These are phyloP conservation scores for Punica granatum DNA, from an alignment of 345 rosid species.

Conservation along the genomic window DNA sequence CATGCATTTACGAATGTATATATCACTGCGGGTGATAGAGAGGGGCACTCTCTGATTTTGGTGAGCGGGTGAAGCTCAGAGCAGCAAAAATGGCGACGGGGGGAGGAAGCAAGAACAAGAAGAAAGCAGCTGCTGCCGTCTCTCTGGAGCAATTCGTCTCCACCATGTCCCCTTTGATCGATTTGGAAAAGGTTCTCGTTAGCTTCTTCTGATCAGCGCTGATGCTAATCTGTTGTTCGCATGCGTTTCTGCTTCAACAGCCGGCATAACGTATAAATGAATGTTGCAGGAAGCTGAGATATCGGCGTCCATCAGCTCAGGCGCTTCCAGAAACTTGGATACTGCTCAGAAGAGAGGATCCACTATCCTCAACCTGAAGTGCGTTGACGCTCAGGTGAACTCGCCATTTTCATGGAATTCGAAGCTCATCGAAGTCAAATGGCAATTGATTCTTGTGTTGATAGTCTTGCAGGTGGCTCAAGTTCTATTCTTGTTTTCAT, in stretches of 20 bases:
- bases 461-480: too few relatives aligned
- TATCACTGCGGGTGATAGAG: too few relatives aligned
- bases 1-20: too few relatives aligned
- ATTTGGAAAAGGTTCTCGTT: constrained; percentile 58
- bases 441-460: too few relatives aligned
- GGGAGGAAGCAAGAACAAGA: constrained; percentile 27
- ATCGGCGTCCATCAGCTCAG: constrained; percentile 60
- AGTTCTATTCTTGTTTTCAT: background rate
- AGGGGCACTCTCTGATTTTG: too few relatives aligned
- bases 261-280: background rate
- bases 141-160: constrained; percentile 68
- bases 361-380: constrained; percentile 67
- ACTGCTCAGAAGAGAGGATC: constrained; percentile 68
- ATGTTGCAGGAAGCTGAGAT: constrained; percentile 69
- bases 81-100: constrained; percentile 10
- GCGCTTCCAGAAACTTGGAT: constrained; percentile 55
- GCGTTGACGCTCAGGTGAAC: constrained; percentile 66
- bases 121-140: constrained; percentile 29
- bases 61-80: too few relatives aligned
- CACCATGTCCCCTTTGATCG: constrained; percentile 58
- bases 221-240: background rate
- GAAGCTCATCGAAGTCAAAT: background rate
- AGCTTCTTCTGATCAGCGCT: background rate
- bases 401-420: background rate
- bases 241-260: background rate